Base-by-base conservation (phyloP, 768 basidiomycete species). In the Suillus luteus region DNA sequence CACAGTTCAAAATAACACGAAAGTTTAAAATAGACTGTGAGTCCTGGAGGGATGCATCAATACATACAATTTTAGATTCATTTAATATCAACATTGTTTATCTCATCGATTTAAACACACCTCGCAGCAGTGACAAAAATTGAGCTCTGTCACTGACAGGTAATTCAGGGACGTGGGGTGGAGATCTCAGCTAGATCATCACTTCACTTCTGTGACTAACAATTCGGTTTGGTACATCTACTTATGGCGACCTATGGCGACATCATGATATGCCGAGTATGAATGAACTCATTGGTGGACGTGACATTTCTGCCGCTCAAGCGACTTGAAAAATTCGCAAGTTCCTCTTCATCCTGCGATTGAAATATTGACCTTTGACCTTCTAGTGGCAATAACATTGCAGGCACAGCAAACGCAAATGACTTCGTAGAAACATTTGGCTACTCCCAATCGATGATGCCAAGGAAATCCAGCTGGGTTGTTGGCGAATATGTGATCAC, bases 391-490 rank as follows among this genome's bases (percentile, higher is more conserved):
- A 22, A 22, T 37, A 37, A 22, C n/a, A 37, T 55, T 6, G 19
- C 3, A 37, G 19, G 35, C 1, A 8, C 14, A 8, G 22, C n/a
- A 9, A 37, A 55, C 6, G n/a, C n/a, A n/a, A 37, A 35, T 37
- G 12, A 55, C 37, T 15, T 37, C 35, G 7, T 12, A 11, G 12
- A 12, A 37, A 55, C n/a, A 8, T 55, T 37, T 37, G 54, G 22
- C 62, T 49, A 73, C 61, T 76, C 76, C 76, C 76, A 76, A 59
- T 77, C 71, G 44, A 74, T 41, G 41, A 17, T 43, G 17, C 17
- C 17, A 43, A 19, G 17, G 41, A 43, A 19, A 43, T 43, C 17
- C 41, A 41, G 17, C 41, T 41, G 17, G 3, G 17, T 43, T 8
- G 17, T 43, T 43, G 41, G 19, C 15, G 17, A 43, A 17, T 41